phyloP scores from a whole-genome alignment of 495 filamentous ascomycete species.

The Aspergillus biplanus region DNA sequence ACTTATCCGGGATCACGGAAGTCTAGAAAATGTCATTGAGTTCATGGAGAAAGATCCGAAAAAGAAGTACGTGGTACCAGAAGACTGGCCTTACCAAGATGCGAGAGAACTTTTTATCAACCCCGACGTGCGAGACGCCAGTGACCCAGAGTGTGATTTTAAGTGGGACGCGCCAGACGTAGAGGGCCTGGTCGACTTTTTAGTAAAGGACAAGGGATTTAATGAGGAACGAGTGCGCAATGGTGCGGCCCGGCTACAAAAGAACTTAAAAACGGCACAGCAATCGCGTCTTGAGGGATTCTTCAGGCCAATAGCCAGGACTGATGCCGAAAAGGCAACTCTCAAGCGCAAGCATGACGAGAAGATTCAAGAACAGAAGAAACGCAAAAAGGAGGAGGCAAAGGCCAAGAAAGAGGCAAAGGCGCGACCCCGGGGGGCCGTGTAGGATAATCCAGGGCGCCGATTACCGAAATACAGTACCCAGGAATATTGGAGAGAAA shows the following conservation, averaged over 20 bases:
- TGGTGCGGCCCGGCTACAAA: conserved; percentile 74
- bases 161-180: conserved; percentile 95
- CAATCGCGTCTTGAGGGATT: conserved; percentile 95
- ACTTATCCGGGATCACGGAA: conserved; percentile 86
- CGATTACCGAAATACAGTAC: not conserved
- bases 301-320: conserved; percentile 92
- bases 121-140: conserved; percentile 85
- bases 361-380: conserved; percentile 87
- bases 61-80: conserved; percentile 79
- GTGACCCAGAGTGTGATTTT: conserved; percentile 88
- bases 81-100: conserved; percentile 92
- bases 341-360: conserved; percentile 93
- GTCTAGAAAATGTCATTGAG: conserved; percentile 83
- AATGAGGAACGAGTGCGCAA: conserved; percentile 87
- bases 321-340: conserved; percentile 75
- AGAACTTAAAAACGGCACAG: conserved; percentile 86
- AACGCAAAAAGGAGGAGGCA: conserved; percentile 88
- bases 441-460: conserved; percentile 26
- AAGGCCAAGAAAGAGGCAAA: conserved; percentile 88
- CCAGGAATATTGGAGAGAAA: not conserved
- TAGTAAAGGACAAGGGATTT: conserved; percentile 95
- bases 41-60: conserved; percentile 74
- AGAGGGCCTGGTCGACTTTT: conserved; percentile 83
- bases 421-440: conserved; percentile 77
- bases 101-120: conserved; percentile 88